Evolutionary conservation across 371 early-diverging fungal species (phyloP), one percentile per base, ranked within the genome.

Genomic region (Edhazardia aedis): DNA sequence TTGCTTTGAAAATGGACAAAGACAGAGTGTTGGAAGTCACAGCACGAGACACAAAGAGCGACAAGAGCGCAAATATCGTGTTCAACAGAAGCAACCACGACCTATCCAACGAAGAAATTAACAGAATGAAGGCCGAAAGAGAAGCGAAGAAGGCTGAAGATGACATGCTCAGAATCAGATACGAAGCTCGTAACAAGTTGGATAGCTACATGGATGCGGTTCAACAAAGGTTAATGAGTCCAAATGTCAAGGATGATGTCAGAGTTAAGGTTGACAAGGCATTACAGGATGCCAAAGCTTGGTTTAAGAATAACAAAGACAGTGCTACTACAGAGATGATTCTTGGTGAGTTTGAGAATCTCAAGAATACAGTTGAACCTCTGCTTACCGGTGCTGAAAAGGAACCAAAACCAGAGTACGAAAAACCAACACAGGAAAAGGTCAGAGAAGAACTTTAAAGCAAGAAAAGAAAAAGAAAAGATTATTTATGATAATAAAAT

Each of bases 1-100:
- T 81, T 38, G 74, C 74, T 70, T 76, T 77, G 70, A 79, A 78
- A 67, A 78, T 83, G 30, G 76, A 79, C 62, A 74, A 64, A 19
- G 76, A 80, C 69, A 80, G 81, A 53, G 72, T 80, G 56, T 62
- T 76, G 23, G 62, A 74, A 26, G 80, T 82, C 9, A 71, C 76
- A 6, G 82, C 80, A 27, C 52, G 36, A 16, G 82, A 82, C 60
- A 74, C 76, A 61, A 74, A 71, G 18, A 78, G 76, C 29, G 76
- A 76, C 47, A 77, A 75, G 63, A 55, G 63, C 47, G 69, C 76
- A 57, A 65, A 75, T 56, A 74, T 80, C 57, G 69, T 73, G 19
- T 76, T 80, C 58, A 75, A 62, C 51, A 78, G 76, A 63, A 72
- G 76, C 67, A 71, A 76, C 57, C 70, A 70, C 1, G 68, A 73